Base-by-base conservation (phyloP, 1,139 yeast species). In the Lipomyces yarrowii region DNA sequence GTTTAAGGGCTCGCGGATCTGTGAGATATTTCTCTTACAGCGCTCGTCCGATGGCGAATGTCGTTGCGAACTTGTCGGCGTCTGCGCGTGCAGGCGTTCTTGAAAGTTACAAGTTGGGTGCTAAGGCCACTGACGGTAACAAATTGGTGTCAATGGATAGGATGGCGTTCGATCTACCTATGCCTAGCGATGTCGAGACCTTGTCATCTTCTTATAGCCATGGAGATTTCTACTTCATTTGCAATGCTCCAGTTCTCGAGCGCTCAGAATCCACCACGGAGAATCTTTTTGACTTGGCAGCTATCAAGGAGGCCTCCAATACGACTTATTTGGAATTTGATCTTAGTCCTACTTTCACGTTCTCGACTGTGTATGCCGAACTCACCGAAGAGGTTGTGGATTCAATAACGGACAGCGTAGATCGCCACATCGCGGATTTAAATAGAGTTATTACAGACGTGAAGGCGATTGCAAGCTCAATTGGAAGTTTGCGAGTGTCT, bases 291-390 rank as follows among this genome's bases (percentile, higher is more conserved):
- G 46, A 30, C 35, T 26, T 21, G 32, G 59, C 59, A 21, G 42
- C 59, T 13, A 18, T 23, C 21, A 23, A 33, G 18, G 10, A 6
- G 8, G 59, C 32, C 21, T 52, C 13, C 32, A 46, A 15, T 23
- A 39, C 39, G 21, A 37, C 59, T 5, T 58, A 21, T 54, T 26
- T 63, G 35, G 66, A 58, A 54, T 67, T 68, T 35, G 70, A 66
- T 30, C 54, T 68, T n/a, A 54, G 60, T 15, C 70, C 70, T n/a
- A 62, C 62, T 1, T 62, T 67, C 37, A 59, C 65, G 5, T 53
- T 64, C 33, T n/a, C 64, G 33, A 53, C 58, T 3, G 13, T 55
- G 33, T 57, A 57, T 26, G 42, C 57, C n/a, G 37, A n/a, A 15
- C 37, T 68, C 23, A 56, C 70, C 13, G 15, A 46, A 8, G 64